Percentiles rank a stretch among this genome's conserved stretches.
Conservation (phyloP, 306 rosid species). For the Canavalia ensiformis region DNA sequence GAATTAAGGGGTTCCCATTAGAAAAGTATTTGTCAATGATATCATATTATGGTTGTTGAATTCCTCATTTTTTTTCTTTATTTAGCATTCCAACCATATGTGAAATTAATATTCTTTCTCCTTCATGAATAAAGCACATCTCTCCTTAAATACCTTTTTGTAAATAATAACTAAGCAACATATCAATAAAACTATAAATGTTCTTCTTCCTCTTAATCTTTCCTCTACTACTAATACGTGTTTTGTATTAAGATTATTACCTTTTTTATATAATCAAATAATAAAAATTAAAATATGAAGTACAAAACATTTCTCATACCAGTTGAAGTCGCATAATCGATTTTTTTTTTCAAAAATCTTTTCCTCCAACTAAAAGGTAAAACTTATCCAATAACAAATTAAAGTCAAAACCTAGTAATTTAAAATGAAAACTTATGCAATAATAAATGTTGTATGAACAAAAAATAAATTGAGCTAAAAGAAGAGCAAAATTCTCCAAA, state of each 20-base stretch:
- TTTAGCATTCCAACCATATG: background rate
- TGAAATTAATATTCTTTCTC: background rate
- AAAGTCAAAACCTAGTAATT: too few relatives aligned
- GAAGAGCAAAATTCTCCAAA: too few relatives aligned
- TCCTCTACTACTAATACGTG: background rate
- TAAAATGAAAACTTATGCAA: too few relatives aligned
- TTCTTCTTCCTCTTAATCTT: background rate
- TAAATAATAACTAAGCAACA: background rate
- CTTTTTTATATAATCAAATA: background rate
- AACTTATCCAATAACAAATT: too few relatives aligned
- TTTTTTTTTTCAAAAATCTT: too few relatives aligned
- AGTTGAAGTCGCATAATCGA: too few relatives aligned
- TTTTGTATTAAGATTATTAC: background rate
- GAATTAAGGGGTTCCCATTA: background rate
- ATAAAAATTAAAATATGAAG: too few relatives aligned
- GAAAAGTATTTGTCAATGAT: background rate
- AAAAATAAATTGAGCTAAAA: too few relatives aligned
- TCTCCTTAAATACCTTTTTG: background rate
- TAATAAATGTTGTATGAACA: too few relatives aligned
- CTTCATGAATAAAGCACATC: background rate
- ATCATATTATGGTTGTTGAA: background rate
- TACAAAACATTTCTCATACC: too few relatives aligned
- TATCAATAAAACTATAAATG: background rate
- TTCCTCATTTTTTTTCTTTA: background rate
- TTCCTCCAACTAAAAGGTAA: too few relatives aligned